Conservation (phyloP, 2,329 filamentous ascomycete genomes). For the Beauveria medogensis region DNA sequence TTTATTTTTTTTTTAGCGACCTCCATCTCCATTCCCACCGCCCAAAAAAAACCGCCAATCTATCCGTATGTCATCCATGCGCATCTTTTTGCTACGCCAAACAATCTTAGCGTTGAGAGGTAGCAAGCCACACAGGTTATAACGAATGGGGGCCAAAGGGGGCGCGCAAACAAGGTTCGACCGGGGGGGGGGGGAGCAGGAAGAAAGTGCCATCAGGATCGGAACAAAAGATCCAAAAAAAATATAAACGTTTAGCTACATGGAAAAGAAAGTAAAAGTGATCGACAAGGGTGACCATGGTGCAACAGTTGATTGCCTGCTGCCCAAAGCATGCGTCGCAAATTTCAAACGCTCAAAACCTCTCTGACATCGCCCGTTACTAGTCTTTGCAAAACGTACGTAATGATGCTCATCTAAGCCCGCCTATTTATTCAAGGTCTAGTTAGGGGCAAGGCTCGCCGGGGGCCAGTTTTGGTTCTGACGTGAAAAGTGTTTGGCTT, state of each 20-base stretch:
- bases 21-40: background rate
- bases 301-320: background rate
- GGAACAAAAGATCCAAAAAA: background rate
- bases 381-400: background rate
- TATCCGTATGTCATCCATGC: slow-evolving; percentile 3
- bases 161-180: background rate
- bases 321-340: background rate
- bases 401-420: background rate
- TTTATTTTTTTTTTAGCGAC: background rate
- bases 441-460: background rate
- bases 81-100: background rate
- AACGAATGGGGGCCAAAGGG: background rate
- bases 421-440: background rate
- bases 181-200: background rate
- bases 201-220: too few relatives aligned
- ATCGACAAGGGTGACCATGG: background rate
- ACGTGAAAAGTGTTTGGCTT: background rate
- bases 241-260: background rate
- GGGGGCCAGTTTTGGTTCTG: slow-evolving; percentile 5
- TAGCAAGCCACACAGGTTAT: background rate
- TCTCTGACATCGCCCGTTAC: background rate
- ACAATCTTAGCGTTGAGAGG: background rate
- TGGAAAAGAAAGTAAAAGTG: background rate
- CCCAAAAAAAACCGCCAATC: background rate
- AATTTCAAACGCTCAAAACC: background rate